Percentiles rank a stretch among this genome's conserved stretches.
Evolutionary conservation across 192 early-diverging fungal genomes (phyloP).

Genomic region (Paraglomus brasilianum): DNA sequence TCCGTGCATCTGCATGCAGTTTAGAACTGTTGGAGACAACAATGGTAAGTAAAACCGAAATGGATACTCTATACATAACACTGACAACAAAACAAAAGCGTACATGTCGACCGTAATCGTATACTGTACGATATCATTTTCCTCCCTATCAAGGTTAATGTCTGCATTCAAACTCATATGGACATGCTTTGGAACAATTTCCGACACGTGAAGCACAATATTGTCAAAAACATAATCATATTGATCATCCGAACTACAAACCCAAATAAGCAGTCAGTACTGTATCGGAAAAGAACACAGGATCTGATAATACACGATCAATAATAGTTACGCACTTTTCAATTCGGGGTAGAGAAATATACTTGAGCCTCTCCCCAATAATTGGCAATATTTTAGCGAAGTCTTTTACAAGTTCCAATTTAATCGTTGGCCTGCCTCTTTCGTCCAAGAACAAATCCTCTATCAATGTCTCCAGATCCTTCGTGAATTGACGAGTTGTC

Average conservation of each 20-base stretch:
- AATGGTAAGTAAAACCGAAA: constrained; percentile 21
- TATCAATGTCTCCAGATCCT: constrained; percentile 39
- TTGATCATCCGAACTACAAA: constrained; percentile 35
- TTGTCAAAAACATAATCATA: constrained; percentile 41
- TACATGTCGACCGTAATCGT: constrained; percentile 20
- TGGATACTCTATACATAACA: background rate
- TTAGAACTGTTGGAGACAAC: constrained; percentile 26
- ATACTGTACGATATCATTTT: constrained; percentile 30
- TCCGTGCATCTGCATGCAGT: constrained; percentile 54
- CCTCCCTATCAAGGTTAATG: constrained; percentile 32
- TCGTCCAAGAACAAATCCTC: constrained; percentile 52
- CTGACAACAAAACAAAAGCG: background rate
- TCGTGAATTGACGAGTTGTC: constrained; percentile 35
- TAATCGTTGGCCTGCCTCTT: constrained; percentile 46
- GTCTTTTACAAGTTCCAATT: constrained; percentile 52
- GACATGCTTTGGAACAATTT: constrained; percentile 38
- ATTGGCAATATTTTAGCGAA: constrained; percentile 42
- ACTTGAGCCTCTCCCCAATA: constrained; percentile 46
- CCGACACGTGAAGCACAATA: constrained; percentile 37
- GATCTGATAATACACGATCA: background rate
- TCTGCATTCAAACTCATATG: constrained; percentile 34
- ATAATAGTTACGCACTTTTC: constrained; percentile 36
- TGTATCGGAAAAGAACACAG: background rate
- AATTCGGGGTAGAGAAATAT: constrained; percentile 51
- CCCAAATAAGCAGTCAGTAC: background rate